phyloP scores from a whole-genome alignment of 2,329 filamentous ascomycete genomes.

The Claviceps sp. region DNA sequence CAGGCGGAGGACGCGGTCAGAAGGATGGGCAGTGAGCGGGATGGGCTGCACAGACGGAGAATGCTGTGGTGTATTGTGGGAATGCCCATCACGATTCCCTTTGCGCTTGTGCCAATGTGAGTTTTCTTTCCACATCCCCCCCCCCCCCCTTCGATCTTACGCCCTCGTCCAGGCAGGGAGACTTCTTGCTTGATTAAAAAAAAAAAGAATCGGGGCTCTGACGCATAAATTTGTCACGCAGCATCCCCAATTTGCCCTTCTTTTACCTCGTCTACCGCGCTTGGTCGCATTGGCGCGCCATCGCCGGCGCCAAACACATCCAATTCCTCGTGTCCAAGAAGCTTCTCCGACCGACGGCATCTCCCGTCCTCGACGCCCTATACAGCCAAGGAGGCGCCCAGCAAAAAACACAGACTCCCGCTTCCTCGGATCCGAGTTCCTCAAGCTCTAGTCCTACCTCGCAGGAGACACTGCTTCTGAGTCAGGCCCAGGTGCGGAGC shows the following conservation, averaged over 20 bases:
- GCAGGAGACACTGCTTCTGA: slow-evolving; percentile 28
- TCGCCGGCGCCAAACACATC: slow-evolving; percentile 72
- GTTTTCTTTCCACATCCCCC: slow-evolving; percentile 20
- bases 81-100: slow-evolving; percentile 72
- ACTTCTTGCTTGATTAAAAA: too few species aligned
- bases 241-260: slow-evolving; percentile 87
- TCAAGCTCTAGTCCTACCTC: too few species aligned
- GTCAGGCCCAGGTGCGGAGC: slow-evolving; percentile 38
- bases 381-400: slow-evolving; percentile 40
- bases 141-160: not conserved
- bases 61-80: slow-evolving; percentile 70
- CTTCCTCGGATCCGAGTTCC: not conserved
- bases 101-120: slow-evolving; percentile 77
- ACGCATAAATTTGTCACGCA: slow-evolving; percentile 18
- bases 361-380: slow-evolving; percentile 56
- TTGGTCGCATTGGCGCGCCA: slow-evolving; percentile 82
- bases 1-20: slow-evolving; percentile 53
- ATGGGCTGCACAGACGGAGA: slow-evolving; percentile 60
- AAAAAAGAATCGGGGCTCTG: not conserved
- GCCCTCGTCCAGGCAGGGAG: too few species aligned
- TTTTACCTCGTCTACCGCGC: slow-evolving; percentile 89
- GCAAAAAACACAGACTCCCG: not conserved
- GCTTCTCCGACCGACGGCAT: slow-evolving; percentile 53
- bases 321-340: slow-evolving; percentile 67
- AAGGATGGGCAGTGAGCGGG: slow-evolving; percentile 64